phyloP scores from a whole-genome alignment of 2,329 filamentous ascomycete genomes.

The Microcyclosporella mali region DNA sequence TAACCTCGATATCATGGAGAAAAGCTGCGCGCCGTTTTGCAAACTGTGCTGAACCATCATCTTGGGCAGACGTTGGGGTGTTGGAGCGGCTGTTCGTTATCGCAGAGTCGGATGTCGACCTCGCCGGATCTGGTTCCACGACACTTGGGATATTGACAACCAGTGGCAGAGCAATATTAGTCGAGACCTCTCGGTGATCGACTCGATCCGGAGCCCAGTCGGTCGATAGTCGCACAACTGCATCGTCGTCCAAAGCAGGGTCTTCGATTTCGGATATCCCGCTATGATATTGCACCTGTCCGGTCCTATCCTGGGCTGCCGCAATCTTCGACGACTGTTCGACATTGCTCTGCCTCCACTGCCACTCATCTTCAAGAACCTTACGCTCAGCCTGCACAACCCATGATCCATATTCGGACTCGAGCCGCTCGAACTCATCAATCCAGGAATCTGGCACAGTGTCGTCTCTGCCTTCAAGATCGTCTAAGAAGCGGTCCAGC shows the following conservation, averaged over 20 bases:
- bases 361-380: constrained; percentile 59
- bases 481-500: constrained; percentile 80
- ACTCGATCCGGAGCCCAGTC: too few relatives aligned
- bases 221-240: not conserved
- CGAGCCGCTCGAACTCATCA: constrained; percentile 73
- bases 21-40: constrained; percentile 28
- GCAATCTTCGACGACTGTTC: not conserved
- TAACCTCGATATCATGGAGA: constrained; percentile 25
- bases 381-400: constrained; percentile 67
- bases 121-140: too few relatives aligned
- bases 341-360: not conserved
- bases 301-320: not conserved
- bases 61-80: constrained; percentile 4
- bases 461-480: constrained; percentile 75
- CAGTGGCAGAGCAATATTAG: too few relatives aligned
- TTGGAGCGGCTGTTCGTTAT: not conserved
- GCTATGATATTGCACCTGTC: not conserved
- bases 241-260: constrained; percentile 1
- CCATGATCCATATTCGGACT: constrained; percentile 75
- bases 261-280: constrained; percentile 1
- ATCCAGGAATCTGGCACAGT: constrained; percentile 83
- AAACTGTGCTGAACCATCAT: constrained; percentile 8
- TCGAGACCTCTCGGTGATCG: too few relatives aligned
- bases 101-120: too few relatives aligned
- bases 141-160: too few relatives aligned